Evolutionary conservation across 2,329 filamentous ascomycete species (phyloP).

Genomic region (Berkeleyomyces basicola): DNA sequence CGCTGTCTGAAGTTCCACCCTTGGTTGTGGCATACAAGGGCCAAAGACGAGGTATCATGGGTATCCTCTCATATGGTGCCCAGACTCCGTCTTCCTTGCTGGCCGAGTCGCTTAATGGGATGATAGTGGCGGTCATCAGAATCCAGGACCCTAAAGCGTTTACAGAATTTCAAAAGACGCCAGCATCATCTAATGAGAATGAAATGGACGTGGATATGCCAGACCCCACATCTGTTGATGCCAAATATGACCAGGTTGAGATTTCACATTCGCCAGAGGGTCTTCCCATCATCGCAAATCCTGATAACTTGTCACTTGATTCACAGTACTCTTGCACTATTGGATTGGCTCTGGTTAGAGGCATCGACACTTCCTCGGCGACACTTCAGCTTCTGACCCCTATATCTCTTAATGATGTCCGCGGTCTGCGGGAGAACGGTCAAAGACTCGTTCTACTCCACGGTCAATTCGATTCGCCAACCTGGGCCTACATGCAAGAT

Average conservation of each 20-base stretch:
- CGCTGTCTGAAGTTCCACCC: constrained; percentile 40
- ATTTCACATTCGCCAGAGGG: constrained; percentile 30
- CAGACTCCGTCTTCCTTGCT: constrained; percentile 42
- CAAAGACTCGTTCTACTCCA: constrained; percentile 45
- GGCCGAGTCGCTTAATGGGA: constrained; percentile 50
- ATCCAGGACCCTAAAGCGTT: constrained; percentile 39
- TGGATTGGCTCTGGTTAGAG: constrained; percentile 52
- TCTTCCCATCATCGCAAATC: constrained; percentile 45
- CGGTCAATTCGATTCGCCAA: constrained; percentile 51
- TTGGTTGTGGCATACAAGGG: constrained; percentile 46
- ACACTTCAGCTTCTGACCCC: constrained; percentile 52
- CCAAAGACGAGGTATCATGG: constrained; percentile 36
- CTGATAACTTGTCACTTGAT: constrained; percentile 37
- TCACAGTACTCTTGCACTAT: constrained; percentile 42
- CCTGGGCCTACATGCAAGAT: constrained; percentile 54
- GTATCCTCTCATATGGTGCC: constrained; percentile 51
- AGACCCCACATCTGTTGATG: not conserved
- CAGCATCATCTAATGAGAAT: constrained; percentile 7
- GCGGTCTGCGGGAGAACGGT: constrained; percentile 25
- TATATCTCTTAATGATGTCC: constrained; percentile 26
- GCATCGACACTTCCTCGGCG: constrained; percentile 39
- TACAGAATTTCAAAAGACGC: constrained; percentile 16
- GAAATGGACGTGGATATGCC: constrained; percentile 15
- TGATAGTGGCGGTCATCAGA: constrained; percentile 49
- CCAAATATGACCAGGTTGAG: constrained; percentile 5